Percentiles rank a stretch among this genome's conserved stretches.
phyloP scores from a whole-genome alignment of 345 rosid species.

The Melaleuca quinquenervia region DNA sequence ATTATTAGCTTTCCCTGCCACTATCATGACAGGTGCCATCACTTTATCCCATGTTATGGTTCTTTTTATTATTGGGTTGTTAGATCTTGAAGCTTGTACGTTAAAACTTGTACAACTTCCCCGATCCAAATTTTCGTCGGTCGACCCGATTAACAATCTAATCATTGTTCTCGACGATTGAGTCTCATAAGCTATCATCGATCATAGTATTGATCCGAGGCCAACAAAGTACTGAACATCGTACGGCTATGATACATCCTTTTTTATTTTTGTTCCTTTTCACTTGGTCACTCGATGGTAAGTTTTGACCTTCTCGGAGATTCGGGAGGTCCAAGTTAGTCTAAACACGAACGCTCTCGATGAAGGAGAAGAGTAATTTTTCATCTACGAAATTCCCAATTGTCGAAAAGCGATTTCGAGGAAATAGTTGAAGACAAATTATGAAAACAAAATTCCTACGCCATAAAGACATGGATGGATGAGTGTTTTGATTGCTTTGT shows the following conservation, averaged over 20 bases:
- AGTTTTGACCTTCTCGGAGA: neutral
- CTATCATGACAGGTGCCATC: neutral
- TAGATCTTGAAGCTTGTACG: neutral
- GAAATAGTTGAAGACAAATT: neutral
- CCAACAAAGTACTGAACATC: neutral
- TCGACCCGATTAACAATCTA: neutral
- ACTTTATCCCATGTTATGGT: neutral
- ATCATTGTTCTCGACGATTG: neutral
- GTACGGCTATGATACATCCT: neutral
- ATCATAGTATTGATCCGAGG: neutral
- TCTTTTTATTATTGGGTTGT: neutral
- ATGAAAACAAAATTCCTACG: neutral
- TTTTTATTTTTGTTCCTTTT: neutral
- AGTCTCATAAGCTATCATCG: neutral
- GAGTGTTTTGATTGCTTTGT: neutral
- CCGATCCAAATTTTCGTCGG: neutral
- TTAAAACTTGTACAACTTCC: neutral
- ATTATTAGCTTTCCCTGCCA: neutral
- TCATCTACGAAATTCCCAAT: neutral
- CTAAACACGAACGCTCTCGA: neutral
- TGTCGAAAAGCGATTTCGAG: neutral
- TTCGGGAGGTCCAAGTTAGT: neutral
- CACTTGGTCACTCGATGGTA: neutral
- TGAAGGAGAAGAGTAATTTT: neutral
- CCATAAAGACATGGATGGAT: neutral